Conservation (phyloP, 2,329 filamentous ascomycete species). For the Microthyrium microscopicum region DNA sequence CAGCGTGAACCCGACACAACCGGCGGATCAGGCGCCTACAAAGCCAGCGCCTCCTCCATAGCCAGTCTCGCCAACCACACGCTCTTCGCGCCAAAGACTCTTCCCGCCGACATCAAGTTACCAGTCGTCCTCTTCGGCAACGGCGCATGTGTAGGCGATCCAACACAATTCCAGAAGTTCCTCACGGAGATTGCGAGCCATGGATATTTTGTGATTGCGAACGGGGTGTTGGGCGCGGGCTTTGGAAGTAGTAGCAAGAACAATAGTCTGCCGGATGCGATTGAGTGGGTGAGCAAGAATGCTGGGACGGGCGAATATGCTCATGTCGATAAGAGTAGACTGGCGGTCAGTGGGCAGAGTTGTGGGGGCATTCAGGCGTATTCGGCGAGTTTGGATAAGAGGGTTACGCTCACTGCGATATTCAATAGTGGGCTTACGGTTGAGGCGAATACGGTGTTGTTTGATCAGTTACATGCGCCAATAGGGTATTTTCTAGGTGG, state of each 20-base stretch:
- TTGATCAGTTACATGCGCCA: not conserved
- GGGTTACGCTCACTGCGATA: not conserved
- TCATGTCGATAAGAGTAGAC: not conserved
- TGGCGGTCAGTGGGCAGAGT: not conserved
- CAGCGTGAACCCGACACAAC: no score
- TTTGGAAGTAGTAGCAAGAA: not conserved
- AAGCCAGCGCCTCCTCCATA: not conserved
- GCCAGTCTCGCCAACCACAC: not conserved
- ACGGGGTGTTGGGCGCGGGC: not conserved
- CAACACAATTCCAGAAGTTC: not conserved
- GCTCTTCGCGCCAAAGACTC: slow-evolving; percentile 2
- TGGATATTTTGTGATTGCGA: not conserved
- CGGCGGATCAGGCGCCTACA: not conserved
- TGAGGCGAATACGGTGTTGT: not conserved
- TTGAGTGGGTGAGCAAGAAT: not conserved
- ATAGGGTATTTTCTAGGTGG: not conserved
- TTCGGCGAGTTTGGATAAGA: not conserved
- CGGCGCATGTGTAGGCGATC: slow-evolving; percentile 1
- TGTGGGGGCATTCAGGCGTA: slow-evolving; percentile 2
- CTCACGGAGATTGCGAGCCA: slow-evolving; percentile 1
- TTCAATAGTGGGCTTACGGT: slow-evolving; percentile 1
- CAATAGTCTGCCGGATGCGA: not conserved
- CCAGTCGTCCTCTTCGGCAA: slow-evolving; percentile 3
- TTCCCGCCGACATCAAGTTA: not conserved
- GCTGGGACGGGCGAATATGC: not conserved